Percentiles rank a stretch among this genome's conserved stretches.
Evolutionary conservation across 2,329 filamentous ascomycete genomes (phyloP).

Genomic region (Penicillium expansum): DNA sequence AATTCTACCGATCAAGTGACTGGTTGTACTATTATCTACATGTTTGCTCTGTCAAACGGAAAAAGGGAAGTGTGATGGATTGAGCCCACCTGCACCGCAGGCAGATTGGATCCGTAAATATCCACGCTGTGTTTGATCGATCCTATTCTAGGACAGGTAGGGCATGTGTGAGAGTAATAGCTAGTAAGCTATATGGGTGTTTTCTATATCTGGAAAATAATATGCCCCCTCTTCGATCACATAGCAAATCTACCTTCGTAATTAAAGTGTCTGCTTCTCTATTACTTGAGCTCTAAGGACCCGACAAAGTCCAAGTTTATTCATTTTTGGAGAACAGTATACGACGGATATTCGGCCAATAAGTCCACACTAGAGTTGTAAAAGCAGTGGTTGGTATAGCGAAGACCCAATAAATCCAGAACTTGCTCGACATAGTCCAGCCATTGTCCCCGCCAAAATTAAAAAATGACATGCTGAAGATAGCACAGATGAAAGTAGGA

Average conservation of each 20-base stretch:
- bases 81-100: conserved; percentile 16
- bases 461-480: conserved; percentile 39
- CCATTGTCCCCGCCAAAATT: conserved; percentile 20
- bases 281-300: no score
- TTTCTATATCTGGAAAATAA: no score
- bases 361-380: conserved; percentile 18
- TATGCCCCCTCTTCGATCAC: not conserved
- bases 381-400: conserved; percentile 25
- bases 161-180: no score
- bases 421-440: conserved; percentile 23
- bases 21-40: not conserved
- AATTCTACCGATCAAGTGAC: conserved; percentile 11
- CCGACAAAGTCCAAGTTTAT: no score
- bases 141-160: no score
- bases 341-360: conserved; percentile 12
- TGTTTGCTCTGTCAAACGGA: conserved; percentile 17
- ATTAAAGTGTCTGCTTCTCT: no score
- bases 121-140: no score
- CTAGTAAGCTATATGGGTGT: no score
- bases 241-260: no score
- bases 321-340: not conserved
- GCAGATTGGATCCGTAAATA: no score
- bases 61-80: conserved; percentile 20
- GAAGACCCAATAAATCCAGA: conserved; percentile 35
- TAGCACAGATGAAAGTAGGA: conserved; percentile 48